phyloP scores from a whole-genome alignment of 2,329 filamentous ascomycete genomes.

The Alternaria rosae region DNA sequence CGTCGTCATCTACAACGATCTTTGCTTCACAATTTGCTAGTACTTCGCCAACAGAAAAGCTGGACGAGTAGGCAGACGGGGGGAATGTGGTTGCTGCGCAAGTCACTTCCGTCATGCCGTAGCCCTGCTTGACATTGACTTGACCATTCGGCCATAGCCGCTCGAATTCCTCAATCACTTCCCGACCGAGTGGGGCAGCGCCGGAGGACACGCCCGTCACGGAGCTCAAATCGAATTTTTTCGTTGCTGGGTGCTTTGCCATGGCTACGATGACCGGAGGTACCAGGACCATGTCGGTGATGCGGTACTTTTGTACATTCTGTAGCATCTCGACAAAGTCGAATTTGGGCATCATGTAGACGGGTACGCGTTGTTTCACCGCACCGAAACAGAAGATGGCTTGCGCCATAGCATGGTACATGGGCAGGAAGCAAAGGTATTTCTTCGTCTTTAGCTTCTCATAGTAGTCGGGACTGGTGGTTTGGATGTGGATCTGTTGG shows the following conservation, averaged over 20 bases:
- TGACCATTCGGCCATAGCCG: slow-evolving; percentile 60
- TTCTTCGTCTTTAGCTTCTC: slow-evolving; percentile 52
- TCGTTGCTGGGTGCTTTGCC: slow-evolving; percentile 72
- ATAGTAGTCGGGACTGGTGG: slow-evolving; percentile 59
- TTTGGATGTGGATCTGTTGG: slow-evolving; percentile 62
- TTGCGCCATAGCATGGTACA: slow-evolving; percentile 64
- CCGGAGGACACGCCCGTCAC: slow-evolving; percentile 68
- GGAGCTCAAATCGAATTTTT: slow-evolving; percentile 72
- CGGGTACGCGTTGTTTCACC: slow-evolving; percentile 65
- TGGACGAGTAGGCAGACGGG: slow-evolving; percentile 55
- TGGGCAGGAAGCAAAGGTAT: slow-evolving; percentile 74
- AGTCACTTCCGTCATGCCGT: slow-evolving; percentile 87
- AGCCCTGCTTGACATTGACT: slow-evolving; percentile 72
- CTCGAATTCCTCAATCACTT: slow-evolving; percentile 61
- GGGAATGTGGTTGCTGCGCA: slow-evolving; percentile 74
- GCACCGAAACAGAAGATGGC: slow-evolving; percentile 71
- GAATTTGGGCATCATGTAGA: slow-evolving; percentile 82
- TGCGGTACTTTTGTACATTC: slow-evolving; percentile 70
- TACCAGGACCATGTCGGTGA: slow-evolving; percentile 72
- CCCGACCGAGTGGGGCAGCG: slow-evolving; percentile 68
- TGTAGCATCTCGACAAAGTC: slow-evolving; percentile 76
- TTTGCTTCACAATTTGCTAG: slow-evolving; percentile 73
- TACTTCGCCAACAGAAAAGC: slow-evolving; percentile 69
- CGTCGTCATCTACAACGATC: slow-evolving; percentile 67
- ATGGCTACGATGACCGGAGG: slow-evolving; percentile 78